These are phyloP conservation scores for Sugiyamaella sp. DNA, from an alignment of 1,139 yeast species.

Conservation along the genomic window DNA sequence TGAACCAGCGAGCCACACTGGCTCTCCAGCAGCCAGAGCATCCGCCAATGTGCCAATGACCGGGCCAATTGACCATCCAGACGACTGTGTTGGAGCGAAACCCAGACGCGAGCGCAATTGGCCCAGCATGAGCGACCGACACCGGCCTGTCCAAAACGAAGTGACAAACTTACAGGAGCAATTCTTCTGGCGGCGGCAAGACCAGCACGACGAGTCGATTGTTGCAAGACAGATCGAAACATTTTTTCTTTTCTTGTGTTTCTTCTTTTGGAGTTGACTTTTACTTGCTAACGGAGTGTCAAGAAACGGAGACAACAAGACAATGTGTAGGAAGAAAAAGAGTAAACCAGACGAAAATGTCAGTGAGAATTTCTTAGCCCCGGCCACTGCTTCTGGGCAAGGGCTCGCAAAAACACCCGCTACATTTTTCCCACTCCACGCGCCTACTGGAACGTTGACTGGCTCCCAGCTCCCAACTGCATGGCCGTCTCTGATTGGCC, in stretches of 20 bases:
- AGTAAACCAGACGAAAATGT: constrained; percentile 10
- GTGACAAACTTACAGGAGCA: constrained; percentile 35
- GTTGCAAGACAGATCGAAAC: constrained; percentile 49
- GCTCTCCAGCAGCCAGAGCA: too few relatives aligned
- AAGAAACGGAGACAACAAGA: constrained; percentile 24
- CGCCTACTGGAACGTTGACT: constrained; percentile 3
- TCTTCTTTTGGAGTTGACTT: constrained; percentile 17
- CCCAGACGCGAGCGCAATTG: too few relatives aligned
- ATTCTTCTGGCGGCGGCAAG: constrained; percentile 44
- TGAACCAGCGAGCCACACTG: too few relatives aligned
- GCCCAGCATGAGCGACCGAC: too few relatives aligned
- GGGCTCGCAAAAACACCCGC: not conserved
- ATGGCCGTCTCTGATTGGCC: constrained; percentile 2
- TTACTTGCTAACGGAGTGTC: constrained; percentile 14
- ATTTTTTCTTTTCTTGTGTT: constrained; percentile 32
- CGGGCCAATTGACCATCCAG: too few relatives aligned
- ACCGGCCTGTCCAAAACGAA: not conserved
- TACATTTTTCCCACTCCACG: constrained; percentile 1
- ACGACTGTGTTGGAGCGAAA: too few relatives aligned
- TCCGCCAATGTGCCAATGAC: too few relatives aligned
- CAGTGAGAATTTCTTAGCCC: constrained; percentile 16
- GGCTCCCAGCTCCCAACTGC: constrained; percentile 7
- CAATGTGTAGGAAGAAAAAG: constrained; percentile 23
- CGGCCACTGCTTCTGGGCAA: constrained; percentile 7
- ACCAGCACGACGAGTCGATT: constrained; percentile 46